These are phyloP conservation scores for Fusarium haematococcum DNA, from an alignment of 2,329 filamentous ascomycete species.

Conservation along the genomic window DNA sequence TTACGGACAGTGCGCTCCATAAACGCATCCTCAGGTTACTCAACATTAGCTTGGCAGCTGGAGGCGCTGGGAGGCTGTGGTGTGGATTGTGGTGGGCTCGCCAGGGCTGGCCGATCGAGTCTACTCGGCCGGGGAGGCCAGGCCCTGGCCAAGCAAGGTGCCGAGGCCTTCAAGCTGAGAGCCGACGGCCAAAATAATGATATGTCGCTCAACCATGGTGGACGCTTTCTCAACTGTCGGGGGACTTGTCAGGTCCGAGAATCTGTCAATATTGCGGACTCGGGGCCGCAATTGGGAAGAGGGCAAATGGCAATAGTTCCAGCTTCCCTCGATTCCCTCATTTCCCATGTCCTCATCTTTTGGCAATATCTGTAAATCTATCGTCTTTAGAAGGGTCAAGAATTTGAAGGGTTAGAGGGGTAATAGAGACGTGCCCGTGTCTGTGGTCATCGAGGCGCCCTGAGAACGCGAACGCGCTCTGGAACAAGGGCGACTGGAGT, in stretches of 20 bases:
- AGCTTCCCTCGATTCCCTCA: constrained; percentile 27
- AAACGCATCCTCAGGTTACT: not conserved
- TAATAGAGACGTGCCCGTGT: constrained; percentile 7
- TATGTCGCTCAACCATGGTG: not conserved
- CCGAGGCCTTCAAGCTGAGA: not conserved
- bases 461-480: constrained; percentile 21
- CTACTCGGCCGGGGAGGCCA: not conserved
- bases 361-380: constrained; percentile 27
- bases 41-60: not conserved
- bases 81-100: constrained; percentile 2
- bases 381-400: not conserved
- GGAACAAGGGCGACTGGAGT: constrained; percentile 24
- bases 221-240: not conserved
- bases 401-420: constrained; percentile 13
- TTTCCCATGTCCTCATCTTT: constrained; percentile 27
- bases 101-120: not conserved
- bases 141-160: not conserved
- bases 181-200: constrained; percentile 7
- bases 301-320: constrained; percentile 17
- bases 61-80: constrained; percentile 1
- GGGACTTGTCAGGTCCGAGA: not conserved
- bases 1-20: not conserved
- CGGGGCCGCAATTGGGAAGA: not conserved
- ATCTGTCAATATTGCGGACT: not conserved
- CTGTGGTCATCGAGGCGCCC: constrained; percentile 15